These are phyloP conservation scores for Neurospora sp. DNA, from an alignment of 2,329 filamentous ascomycete genomes.

Conservation along the genomic window DNA sequence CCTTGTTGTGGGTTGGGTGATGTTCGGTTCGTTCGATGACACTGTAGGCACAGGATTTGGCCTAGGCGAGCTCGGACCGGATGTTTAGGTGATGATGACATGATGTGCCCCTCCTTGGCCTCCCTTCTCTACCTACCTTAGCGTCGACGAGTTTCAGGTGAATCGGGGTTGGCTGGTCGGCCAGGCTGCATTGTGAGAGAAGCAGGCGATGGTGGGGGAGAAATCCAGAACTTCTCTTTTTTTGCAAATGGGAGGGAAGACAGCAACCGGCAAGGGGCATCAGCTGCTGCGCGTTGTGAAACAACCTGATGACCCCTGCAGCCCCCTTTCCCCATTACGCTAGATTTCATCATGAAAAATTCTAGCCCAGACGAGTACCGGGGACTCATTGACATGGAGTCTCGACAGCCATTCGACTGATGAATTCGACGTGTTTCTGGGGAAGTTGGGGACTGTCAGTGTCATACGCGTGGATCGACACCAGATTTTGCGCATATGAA, in stretches of 20 bases:
- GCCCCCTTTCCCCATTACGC: slow-evolving; percentile 5
- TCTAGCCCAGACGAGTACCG: not conserved
- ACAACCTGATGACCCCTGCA: slow-evolving; percentile 10
- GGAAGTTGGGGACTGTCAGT: not conserved
- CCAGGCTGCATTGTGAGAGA: slow-evolving; percentile 1
- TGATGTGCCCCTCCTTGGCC: slow-evolving; percentile 1
- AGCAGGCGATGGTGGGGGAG: not conserved
- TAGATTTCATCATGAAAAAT: not conserved
- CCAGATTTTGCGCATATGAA: not conserved
- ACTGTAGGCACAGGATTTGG: not conserved
- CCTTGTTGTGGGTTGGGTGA: not conserved
- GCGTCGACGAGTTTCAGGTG: slow-evolving; percentile 21
- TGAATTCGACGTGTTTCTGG: not conserved
- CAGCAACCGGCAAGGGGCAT: slow-evolving; percentile 10
- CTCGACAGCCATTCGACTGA: not conserved
- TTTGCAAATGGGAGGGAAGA: slow-evolving; percentile 6
- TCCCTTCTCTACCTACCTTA: not conserved
- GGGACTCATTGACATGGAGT: not conserved
- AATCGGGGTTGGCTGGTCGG: slow-evolving; percentile 11
- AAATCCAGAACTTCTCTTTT: not conserved
- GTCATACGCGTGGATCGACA: not conserved
- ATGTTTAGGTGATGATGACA: slow-evolving; percentile 6
- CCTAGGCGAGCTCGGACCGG: not conserved
- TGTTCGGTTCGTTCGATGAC: not conserved
- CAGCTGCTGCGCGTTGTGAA: slow-evolving; percentile 3